Evolutionary conservation across 768 basidiomycete genomes (phyloP).

Genomic region (Rhizopogon roseolus): DNA sequence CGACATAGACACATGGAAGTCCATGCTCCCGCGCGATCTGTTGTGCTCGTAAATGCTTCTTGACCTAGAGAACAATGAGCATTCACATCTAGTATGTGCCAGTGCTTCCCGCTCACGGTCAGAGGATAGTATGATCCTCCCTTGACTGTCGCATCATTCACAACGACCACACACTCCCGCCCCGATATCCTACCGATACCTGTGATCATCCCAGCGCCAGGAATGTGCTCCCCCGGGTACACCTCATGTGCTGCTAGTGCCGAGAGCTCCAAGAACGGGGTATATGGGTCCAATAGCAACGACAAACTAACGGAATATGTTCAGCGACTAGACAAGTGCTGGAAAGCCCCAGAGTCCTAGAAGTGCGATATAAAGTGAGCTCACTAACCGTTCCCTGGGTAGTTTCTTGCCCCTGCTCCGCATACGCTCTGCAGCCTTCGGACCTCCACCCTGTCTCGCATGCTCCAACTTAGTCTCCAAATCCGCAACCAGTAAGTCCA

Average conservation of each 20-base stretch:
- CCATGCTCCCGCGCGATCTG: slow-evolving; percentile 91
- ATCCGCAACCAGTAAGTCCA: slow-evolving; percentile 66
- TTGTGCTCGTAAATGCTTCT: slow-evolving; percentile 93
- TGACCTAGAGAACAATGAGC: slow-evolving; percentile 48
- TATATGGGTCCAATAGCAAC: slow-evolving; percentile 75
- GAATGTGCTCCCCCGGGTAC: slow-evolving; percentile 70
- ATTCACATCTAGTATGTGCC: not conserved
- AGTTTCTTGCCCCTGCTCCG: slow-evolving; percentile 73
- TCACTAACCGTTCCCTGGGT: slow-evolving; percentile 71
- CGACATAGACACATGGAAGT: slow-evolving; percentile 88
- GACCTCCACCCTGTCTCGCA: slow-evolving; percentile 68
- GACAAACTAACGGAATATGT: slow-evolving; percentile 45
- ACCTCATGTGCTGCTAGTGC: slow-evolving; percentile 84
- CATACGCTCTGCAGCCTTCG: slow-evolving; percentile 73
- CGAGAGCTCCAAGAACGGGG: slow-evolving; percentile 88
- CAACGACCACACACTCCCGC: slow-evolving; percentile 80
- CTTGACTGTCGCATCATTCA: slow-evolving; percentile 94
- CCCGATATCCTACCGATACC: slow-evolving; percentile 79
- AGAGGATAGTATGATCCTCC: slow-evolving; percentile 91
- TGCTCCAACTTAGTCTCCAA: slow-evolving; percentile 54
- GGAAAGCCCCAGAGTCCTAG: not conserved
- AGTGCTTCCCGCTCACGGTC: slow-evolving; percentile 43
- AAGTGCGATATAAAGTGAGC: not conserved
- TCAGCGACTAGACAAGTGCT: slow-evolving; percentile 1
- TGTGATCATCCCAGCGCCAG: slow-evolving; percentile 88